These are phyloP conservation scores for Ploettnerulaceae sp. DNA, from an alignment of 2,329 filamentous ascomycete species.

Conservation along the genomic window DNA sequence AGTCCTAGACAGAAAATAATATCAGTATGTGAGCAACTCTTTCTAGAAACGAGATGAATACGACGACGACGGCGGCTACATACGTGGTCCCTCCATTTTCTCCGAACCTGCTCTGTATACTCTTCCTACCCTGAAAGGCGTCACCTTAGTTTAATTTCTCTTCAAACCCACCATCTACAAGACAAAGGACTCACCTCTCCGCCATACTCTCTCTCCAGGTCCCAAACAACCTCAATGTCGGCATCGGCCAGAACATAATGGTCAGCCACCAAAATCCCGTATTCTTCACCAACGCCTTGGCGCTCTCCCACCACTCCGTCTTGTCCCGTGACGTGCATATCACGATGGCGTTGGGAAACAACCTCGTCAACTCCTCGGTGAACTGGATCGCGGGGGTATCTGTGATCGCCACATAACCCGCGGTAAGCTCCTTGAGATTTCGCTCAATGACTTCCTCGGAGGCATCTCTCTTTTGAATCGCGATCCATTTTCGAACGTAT, in stretches of 20 bases:
- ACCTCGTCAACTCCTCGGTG: slow-evolving; percentile 19
- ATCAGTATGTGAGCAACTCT: not conserved
- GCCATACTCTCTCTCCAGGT: slow-evolving; percentile 9
- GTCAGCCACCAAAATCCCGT: slow-evolving; percentile 10
- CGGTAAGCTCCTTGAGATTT: slow-evolving; percentile 7
- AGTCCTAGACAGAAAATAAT: slow-evolving; percentile 2
- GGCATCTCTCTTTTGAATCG: not conserved
- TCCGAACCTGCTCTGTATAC: slow-evolving; percentile 4
- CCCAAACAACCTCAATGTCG: slow-evolving; percentile 16
- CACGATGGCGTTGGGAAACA: slow-evolving; percentile 8
- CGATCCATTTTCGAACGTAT: slow-evolving; percentile 17
- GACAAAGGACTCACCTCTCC: slow-evolving; percentile 6
- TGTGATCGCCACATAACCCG: slow-evolving; percentile 31
- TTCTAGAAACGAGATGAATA: too few relatives aligned
- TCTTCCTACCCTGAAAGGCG: slow-evolving; percentile 2
- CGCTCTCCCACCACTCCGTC: slow-evolving; percentile 7
- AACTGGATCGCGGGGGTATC: slow-evolving; percentile 29
- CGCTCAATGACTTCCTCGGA: not conserved
- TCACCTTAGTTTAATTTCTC: not conserved
- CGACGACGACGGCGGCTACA: not conserved
- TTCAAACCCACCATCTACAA: not conserved
- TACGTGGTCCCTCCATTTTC: slow-evolving; percentile 11
- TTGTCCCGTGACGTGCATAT: slow-evolving; percentile 9
- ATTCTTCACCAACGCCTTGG: slow-evolving; percentile 4
- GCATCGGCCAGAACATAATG: slow-evolving; percentile 13